Conservation (phyloP, 2,329 filamentous ascomycete genomes). For the Pleomassaria siparia region DNA sequence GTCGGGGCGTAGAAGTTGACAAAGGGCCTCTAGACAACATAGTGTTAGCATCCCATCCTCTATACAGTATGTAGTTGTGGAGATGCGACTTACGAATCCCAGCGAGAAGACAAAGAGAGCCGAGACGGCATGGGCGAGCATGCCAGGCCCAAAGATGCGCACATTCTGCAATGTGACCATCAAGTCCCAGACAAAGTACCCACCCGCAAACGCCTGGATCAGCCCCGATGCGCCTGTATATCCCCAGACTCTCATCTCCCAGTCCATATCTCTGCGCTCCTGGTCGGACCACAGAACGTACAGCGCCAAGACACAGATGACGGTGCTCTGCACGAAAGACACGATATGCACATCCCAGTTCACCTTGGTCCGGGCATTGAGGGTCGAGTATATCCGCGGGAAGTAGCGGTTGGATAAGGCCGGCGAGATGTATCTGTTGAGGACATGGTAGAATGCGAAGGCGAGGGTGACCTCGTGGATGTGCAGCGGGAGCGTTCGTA, state of each 20-base stretch:
- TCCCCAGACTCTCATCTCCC: conserved; percentile 71
- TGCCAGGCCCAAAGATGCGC: conserved; percentile 72
- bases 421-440: conserved; percentile 69
- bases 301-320: conserved; percentile 73
- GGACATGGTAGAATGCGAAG: conserved; percentile 67
- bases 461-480: conserved; percentile 73
- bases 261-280: conserved; percentile 67
- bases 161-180: conserved; percentile 68
- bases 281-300: conserved; percentile 70
- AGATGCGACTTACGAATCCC: conserved; percentile 67
- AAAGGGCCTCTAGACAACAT: conserved; percentile 66
- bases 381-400: conserved; percentile 62
- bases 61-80: not conserved
- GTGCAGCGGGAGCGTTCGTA: conserved; percentile 72
- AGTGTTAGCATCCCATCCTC: conserved; percentile 10
- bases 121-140: conserved; percentile 74
- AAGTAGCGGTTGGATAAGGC: conserved; percentile 63
- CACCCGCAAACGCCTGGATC: conserved; percentile 74
- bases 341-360: conserved; percentile 89
- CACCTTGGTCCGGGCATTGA: conserved; percentile 65
- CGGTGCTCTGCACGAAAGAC: conserved; percentile 73
- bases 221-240: conserved; percentile 73
- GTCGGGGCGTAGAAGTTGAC: conserved; percentile 78
- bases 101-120: conserved; percentile 74
- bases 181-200: conserved; percentile 85